phyloP scores from a whole-genome alignment of 2,329 filamentous ascomycete genomes.

The Penicillium sp. region DNA sequence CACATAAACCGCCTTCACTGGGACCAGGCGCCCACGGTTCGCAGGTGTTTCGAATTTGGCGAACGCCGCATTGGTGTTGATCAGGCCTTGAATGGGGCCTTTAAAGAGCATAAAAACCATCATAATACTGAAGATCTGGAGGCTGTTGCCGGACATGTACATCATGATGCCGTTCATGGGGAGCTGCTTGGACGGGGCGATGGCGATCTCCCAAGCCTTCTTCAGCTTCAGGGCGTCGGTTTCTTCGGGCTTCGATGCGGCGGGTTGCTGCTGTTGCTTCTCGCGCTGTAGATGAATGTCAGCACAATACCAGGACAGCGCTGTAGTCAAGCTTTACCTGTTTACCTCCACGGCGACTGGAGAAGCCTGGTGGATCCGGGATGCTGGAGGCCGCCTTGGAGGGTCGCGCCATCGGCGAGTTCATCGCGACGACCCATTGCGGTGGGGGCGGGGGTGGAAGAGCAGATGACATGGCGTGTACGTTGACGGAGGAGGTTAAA shows the following conservation, averaged over 20 bases:
- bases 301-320: background rate
- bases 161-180: slow-evolving; percentile 99
- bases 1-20: slow-evolving; percentile 83
- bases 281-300: slow-evolving; percentile 20
- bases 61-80: slow-evolving; percentile 82
- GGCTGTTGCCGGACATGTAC: slow-evolving; percentile 99
- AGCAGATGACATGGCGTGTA: slow-evolving; percentile 18
- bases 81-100: slow-evolving; percentile 78
- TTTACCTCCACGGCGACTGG: slow-evolving; percentile 49
- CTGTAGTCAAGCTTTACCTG: slow-evolving; percentile 46
- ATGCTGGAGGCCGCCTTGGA: slow-evolving; percentile 59
- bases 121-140: slow-evolving; percentile 99
- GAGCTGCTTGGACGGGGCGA: slow-evolving; percentile 86
- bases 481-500: slow-evolving; percentile 13
- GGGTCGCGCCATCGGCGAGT: slow-evolving; percentile 62
- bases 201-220: slow-evolving; percentile 96
- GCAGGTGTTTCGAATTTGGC: slow-evolving; percentile 80
- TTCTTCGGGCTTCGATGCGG: slow-evolving; percentile 57
- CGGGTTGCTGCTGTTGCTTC: slow-evolving; percentile 31
- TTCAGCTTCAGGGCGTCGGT: slow-evolving; percentile 96
- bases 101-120: slow-evolving; percentile 99
- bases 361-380: slow-evolving; percentile 82
- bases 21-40: slow-evolving; percentile 66
- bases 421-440: slow-evolving; percentile 77
- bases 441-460: slow-evolving; percentile 52